Evolutionary conservation across 2,329 filamentous ascomycete genomes (phyloP).

Genomic region (Neocucurbitaria cava): DNA sequence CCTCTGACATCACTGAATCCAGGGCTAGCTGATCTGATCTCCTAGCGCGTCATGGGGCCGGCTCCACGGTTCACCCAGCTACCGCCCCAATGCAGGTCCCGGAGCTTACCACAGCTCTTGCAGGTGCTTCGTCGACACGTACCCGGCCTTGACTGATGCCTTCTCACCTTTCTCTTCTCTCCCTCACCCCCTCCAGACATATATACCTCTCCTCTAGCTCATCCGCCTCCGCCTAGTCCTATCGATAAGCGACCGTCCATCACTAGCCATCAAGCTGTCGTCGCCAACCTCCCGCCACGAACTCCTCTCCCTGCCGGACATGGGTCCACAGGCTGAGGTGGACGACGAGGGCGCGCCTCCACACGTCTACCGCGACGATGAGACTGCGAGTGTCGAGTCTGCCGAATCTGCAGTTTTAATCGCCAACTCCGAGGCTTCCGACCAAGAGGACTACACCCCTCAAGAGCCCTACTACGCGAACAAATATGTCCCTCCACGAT

Average conservation of each 20-base stretch:
- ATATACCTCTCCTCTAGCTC: background rate
- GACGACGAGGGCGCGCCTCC: constrained; percentile 38
- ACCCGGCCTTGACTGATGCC: background rate
- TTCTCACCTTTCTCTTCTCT: background rate
- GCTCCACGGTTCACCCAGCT: constrained; percentile 9
- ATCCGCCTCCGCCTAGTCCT: constrained; percentile 8
- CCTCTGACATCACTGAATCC: background rate
- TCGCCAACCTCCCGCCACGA: constrained; percentile 43
- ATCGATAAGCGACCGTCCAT: constrained; percentile 18
- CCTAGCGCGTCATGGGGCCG: constrained; percentile 9
- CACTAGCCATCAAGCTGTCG: constrained; percentile 30
- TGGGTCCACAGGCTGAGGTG: constrained; percentile 26
- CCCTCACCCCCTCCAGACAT: background rate
- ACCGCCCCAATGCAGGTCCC: constrained; percentile 24
- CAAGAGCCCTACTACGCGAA: constrained; percentile 29
- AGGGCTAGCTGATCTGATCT: background rate
- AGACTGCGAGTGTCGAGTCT: constrained; percentile 30
- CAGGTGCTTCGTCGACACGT: background rate
- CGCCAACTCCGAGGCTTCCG: constrained; percentile 42
- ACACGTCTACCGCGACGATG: constrained; percentile 41
- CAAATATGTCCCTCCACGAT: constrained; percentile 62
- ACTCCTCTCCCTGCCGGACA: constrained; percentile 34
- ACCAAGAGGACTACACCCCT: constrained; percentile 27
- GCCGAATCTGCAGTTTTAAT: constrained; percentile 35
- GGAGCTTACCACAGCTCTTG: constrained; percentile 14